phyloP scores from a whole-genome alignment of 192 early-diverging fungal species.

The Chytriomyces hyalinus region DNA sequence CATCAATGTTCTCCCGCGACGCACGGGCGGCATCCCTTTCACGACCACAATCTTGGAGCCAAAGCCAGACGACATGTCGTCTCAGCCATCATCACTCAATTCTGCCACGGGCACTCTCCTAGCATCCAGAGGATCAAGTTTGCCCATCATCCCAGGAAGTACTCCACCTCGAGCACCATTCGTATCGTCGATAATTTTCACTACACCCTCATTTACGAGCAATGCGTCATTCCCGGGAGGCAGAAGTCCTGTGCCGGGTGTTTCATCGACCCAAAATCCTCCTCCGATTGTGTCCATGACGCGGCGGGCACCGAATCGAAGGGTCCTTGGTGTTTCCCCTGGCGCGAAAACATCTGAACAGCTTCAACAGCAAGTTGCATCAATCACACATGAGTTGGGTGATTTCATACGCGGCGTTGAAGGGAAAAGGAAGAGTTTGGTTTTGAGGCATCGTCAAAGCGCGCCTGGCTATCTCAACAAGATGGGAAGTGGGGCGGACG shows the following conservation, averaged over 20 bases:
- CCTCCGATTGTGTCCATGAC: background rate
- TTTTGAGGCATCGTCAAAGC: background rate
- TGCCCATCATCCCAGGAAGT: background rate
- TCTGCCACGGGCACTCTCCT: background rate
- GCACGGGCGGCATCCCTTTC: background rate
- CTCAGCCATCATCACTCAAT: background rate
- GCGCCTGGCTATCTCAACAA: too few relatives aligned
- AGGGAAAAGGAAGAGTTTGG: background rate
- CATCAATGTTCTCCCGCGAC: background rate
- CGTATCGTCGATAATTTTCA: background rate
- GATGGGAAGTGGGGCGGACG: background rate
- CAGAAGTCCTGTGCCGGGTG: background rate
- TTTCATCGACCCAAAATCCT: background rate
- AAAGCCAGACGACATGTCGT: background rate
- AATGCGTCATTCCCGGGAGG: background rate
- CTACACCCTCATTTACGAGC: background rate
- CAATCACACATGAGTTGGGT: constrained; percentile 12
- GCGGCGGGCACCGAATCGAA: background rate
- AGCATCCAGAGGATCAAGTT: background rate
- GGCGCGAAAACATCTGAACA: background rate
- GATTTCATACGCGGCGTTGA: constrained; percentile 20
- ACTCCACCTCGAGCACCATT: background rate
- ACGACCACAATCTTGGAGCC: background rate
- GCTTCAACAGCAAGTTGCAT: background rate
- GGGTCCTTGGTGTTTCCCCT: background rate